phyloP scores from a whole-genome alignment of 2,329 filamentous ascomycete genomes.

The Penicillium frequentans region DNA sequence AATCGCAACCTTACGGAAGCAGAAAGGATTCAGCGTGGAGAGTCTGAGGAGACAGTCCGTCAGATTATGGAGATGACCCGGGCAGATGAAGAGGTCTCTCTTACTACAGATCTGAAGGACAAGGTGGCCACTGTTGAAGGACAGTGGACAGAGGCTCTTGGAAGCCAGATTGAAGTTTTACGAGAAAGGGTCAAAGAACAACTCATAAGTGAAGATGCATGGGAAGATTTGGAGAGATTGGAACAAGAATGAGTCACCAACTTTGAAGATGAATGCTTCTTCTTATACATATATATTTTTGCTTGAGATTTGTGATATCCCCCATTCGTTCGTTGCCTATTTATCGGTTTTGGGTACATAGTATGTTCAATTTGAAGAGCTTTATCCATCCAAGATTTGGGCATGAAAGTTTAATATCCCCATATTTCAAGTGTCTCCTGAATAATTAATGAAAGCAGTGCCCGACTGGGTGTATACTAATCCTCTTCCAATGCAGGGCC shows the following conservation, averaged over 20 bases:
- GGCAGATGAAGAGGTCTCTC: conserved; percentile 63
- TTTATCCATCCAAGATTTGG: background rate
- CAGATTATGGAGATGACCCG: conserved; percentile 59
- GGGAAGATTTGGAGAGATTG: conserved; percentile 73
- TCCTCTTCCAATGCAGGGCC: background rate
- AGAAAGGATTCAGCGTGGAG: conserved; percentile 54
- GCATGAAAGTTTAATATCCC: no score
- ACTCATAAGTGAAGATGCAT: conserved; percentile 76
- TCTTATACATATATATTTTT: conserved; percentile 3
- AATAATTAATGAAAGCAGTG: no score
- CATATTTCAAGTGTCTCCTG: background rate
- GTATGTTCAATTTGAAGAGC: background rate
- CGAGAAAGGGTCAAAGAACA: conserved; percentile 73
- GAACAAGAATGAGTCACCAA: conserved; percentile 39
- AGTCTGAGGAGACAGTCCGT: conserved; percentile 43
- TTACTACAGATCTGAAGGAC: conserved; percentile 88
- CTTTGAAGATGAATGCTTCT: background rate
- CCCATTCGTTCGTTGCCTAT: conserved; percentile 20
- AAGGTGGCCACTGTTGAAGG: conserved; percentile 88
- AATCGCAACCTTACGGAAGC: conserved; percentile 67
- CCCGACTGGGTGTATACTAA: no score
- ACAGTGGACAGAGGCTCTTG: conserved; percentile 87
- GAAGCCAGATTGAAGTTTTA: conserved; percentile 69
- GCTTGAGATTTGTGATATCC: conserved; percentile 21
- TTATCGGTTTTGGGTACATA: conserved; percentile 9